Conservation (phyloP, 371 early-diverging fungal genomes). For the Chytridium lagenaria region DNA sequence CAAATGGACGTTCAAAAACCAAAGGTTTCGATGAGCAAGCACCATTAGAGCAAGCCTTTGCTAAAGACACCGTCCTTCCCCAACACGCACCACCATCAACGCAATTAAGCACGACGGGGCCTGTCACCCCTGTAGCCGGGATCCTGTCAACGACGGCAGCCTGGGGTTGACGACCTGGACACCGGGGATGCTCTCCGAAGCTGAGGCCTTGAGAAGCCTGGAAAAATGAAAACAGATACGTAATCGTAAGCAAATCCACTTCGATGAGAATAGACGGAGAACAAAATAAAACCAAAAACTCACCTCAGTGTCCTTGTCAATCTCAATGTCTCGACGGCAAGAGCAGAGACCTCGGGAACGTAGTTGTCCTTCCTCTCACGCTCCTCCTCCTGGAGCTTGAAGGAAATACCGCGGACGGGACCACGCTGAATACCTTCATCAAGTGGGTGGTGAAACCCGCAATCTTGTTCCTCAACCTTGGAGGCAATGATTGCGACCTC, state of each 20-base stretch:
- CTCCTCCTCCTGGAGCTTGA: constrained; percentile 96
- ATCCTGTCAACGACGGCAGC: constrained; percentile 41
- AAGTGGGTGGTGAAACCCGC: constrained; percentile 99
- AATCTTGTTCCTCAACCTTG: constrained; percentile 99
- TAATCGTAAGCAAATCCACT: too few relatives aligned
- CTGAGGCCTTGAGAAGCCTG: constrained; percentile 93
- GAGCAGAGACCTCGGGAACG: constrained; percentile 99
- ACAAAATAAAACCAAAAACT: constrained; percentile 16
- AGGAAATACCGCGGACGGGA: constrained; percentile 99
- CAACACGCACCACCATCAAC: too few relatives aligned
- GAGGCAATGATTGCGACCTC: constrained; percentile 98
- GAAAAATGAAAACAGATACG: constrained; percentile 23
- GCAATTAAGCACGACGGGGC: constrained; percentile 25
- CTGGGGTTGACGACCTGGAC: constrained; percentile 46
- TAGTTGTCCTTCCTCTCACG: constrained; percentile 99
- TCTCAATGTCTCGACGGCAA: constrained; percentile 93
- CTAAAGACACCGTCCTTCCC: too few relatives aligned
- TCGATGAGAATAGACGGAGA: too few relatives aligned
- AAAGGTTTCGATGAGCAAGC: too few relatives aligned
- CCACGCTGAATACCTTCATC: constrained; percentile 99
- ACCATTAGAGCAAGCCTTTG: too few relatives aligned
- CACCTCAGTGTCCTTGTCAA: constrained; percentile 92
- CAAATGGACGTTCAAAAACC: too few relatives aligned
- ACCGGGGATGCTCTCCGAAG: constrained; percentile 75
- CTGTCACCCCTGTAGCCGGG: constrained; percentile 37